Evolutionary conservation across 2,329 filamentous ascomycete species (phyloP).

Genomic region (Botrytis fragariae): DNA sequence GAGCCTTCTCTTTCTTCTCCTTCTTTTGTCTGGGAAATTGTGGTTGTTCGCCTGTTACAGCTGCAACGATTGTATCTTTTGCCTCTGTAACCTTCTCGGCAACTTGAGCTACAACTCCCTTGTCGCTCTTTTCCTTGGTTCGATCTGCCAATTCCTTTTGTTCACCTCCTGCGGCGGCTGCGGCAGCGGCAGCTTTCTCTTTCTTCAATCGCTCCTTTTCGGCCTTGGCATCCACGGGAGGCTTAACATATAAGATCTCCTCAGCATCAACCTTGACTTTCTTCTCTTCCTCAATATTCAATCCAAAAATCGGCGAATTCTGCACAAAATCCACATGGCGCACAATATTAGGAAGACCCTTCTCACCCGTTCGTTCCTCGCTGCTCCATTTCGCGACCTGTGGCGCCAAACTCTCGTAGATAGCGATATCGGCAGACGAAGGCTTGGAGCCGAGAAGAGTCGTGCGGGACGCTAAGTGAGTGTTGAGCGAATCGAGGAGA

Average conservation of each 20-base stretch:
- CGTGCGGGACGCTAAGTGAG: constrained; percentile 81
- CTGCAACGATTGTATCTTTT: constrained; percentile 40
- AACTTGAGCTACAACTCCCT: constrained; percentile 52
- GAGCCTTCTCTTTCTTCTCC: constrained; percentile 87
- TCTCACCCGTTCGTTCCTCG: constrained; percentile 85
- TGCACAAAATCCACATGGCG: constrained; percentile 93
- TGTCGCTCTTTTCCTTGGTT: constrained; percentile 56
- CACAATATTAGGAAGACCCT: constrained; percentile 87
- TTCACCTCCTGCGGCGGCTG: constrained; percentile 50
- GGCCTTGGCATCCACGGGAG: constrained; percentile 84
- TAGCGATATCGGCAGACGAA: constrained; percentile 78
- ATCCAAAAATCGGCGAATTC: constrained; percentile 73
- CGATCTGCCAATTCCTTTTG: constrained; percentile 55
- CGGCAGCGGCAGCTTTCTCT: constrained; percentile 75
- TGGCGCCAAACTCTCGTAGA: constrained; percentile 77
- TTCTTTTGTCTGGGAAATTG: constrained; percentile 61
- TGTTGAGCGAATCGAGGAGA: constrained; percentile 77
- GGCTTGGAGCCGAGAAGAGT: constrained; percentile 88
- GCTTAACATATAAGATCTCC: constrained; percentile 82
- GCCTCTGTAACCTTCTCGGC: constrained; percentile 47
- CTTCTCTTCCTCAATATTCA: constrained; percentile 67
- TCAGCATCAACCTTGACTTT: constrained; percentile 78
- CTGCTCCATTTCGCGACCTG: constrained; percentile 74
- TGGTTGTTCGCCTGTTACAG: constrained; percentile 33
- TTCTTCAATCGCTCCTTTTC: constrained; percentile 98